Conservation (phyloP, 2,329 filamentous ascomycete genomes). For the Botrytis fragariae region DNA sequence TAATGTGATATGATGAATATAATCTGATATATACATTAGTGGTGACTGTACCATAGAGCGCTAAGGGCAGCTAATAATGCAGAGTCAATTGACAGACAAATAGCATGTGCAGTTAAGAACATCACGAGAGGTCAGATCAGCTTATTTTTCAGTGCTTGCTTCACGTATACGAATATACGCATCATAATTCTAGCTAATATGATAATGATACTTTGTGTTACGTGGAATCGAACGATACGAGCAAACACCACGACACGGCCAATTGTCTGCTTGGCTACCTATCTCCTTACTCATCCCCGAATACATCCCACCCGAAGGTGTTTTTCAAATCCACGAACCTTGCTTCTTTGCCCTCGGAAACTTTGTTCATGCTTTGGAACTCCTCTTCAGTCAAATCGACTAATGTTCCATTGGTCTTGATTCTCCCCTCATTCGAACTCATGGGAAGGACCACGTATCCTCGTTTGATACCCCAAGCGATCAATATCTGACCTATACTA, state of each 20-base stretch:
- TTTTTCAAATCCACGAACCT: conserved; percentile 80
- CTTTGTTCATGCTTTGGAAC: conserved; percentile 50
- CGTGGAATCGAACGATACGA: neutral
- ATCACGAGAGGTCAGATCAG: neutral
- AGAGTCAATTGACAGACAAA: neutral
- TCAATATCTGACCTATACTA: conserved; percentile 58
- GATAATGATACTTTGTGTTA: neutral
- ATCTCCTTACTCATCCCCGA: conserved; percentile 8
- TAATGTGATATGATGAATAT: neutral
- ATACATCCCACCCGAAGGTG: conserved; percentile 67
- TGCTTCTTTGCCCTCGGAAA: conserved; percentile 62
- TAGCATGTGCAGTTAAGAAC: neutral
- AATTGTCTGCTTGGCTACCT: neutral
- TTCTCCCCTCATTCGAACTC: conserved; percentile 64
- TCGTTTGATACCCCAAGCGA: conserved; percentile 69
- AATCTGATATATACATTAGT: neutral
- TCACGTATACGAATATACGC: neutral
- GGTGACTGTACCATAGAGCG: neutral
- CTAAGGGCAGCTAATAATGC: neutral
- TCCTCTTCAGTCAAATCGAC: conserved; percentile 63
- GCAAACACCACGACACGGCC: neutral
- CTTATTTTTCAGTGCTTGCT: conserved; percentile 3
- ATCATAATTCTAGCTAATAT: neutral
- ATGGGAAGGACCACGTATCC: conserved; percentile 70
- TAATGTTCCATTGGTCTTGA: conserved; percentile 66